Base-by-base conservation (phyloP, 2,329 filamentous ascomycete species). In the Bipolaris bicolor region DNA sequence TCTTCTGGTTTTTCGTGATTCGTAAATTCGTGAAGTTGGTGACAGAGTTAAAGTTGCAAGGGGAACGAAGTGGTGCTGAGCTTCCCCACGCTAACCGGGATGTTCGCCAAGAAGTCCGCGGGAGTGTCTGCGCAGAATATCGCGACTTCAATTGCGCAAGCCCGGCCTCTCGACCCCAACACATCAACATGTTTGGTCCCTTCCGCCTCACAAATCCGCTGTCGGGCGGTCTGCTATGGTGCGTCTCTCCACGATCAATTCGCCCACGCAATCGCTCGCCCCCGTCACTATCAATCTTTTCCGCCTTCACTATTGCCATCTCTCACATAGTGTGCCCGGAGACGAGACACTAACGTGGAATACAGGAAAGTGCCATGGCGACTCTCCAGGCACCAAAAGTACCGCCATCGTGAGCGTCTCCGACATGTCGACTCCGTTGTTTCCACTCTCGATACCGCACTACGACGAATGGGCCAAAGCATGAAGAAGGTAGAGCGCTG, bases 321-420 rank as follows among this genome's bases (percentile, higher is more conserved):
- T 31, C 5, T 20, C 10, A 58, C 62, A 56, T 67, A 62, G 54
- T 43, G 31, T 57, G 29, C 39, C 46, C 34, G 49, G 39, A 16
- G 24, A 26, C 13, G 24, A 2, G 5, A 22, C 34, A 26, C 51
- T 58, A 33, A 58, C 43, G 29, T 20, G 24, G 1, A 1, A 4
- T 83, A 7, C 69, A 88, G 91, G 95, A 99, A 99, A 87, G 92
- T 90, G 70, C 95, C 95, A 68, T 99, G 93, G 93, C 89, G 95
- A 61, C 87, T 99, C 73, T 99, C 95, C 57, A 84, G 86, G 66
- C 92, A 91, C 76, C 70, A 73, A 51, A 73, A 72, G 54, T 72
- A 70, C 65, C 61, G 69, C 22, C 70, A 73, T 0, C 70, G 70
- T 55, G 61, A 68, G 62, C 89, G 90, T 62, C 63, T 73, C 7